Percentiles rank a stretch among this genome's conserved stretches.
phyloP scores from a whole-genome alignment of 2,329 filamentous ascomycete species.

The Byssochlamys sp. region DNA sequence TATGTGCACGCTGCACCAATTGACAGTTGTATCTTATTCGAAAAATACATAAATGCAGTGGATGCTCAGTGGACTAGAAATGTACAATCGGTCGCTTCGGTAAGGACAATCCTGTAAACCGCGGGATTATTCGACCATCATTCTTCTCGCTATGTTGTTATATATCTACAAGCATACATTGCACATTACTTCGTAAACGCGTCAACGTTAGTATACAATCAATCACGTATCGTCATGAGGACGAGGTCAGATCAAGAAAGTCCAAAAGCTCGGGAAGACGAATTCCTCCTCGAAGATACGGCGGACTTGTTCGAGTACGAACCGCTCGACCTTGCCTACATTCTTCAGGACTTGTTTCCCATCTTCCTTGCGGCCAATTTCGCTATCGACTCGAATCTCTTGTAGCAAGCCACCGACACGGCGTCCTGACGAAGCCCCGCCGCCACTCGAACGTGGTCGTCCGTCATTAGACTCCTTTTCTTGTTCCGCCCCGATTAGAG shows the following conservation, averaged over 20 bases:
- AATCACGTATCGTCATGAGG: background rate
- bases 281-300: slow-evolving; percentile 98
- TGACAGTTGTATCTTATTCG: background rate
- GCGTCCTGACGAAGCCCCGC: slow-evolving; percentile 19
- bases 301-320: slow-evolving; percentile 90
- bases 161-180: background rate
- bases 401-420: slow-evolving; percentile 69
- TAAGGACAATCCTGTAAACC: background rate
- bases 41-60: background rate
- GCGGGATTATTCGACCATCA: background rate
- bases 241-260: slow-evolving; percentile 63
- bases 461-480: slow-evolving; percentile 24
- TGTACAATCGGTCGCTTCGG: no score
- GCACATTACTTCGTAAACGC: background rate
- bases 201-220: background rate
- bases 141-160: background rate
- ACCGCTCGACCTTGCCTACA: slow-evolving; percentile 95
- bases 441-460: slow-evolving; percentile 26
- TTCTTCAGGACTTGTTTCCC: slow-evolving; percentile 95
- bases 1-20: background rate
- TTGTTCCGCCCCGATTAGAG: slow-evolving; percentile 51
- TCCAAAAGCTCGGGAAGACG: slow-evolving; percentile 97
- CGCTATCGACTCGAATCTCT: slow-evolving; percentile 91
- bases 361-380: slow-evolving; percentile 85
- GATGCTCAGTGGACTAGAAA: no score